Percentiles rank a stretch among this genome's conserved stretches.
phyloP scores from a whole-genome alignment of 2,329 filamentous ascomycete genomes.

The Phaeosphaeria sp. region DNA sequence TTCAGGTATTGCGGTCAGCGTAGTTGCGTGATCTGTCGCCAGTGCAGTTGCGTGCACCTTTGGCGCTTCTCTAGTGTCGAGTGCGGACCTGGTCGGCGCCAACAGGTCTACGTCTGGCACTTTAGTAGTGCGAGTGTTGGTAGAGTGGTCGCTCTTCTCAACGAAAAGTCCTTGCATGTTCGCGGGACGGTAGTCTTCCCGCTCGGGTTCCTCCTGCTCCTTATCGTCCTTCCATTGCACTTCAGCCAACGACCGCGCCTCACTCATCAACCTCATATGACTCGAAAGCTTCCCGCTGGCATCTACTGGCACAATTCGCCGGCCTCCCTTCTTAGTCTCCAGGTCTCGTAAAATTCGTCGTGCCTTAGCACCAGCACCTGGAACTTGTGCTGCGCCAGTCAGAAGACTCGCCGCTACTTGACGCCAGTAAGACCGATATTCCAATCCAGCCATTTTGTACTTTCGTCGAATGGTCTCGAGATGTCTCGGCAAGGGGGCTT shows the following conservation, averaged over 20 bases:
- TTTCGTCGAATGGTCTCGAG: neutral
- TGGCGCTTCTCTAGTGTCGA: too few species aligned
- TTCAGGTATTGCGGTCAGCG: too few species aligned
- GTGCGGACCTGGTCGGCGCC: too few species aligned
- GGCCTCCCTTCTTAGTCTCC: neutral
- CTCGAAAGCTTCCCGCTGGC: neutral
- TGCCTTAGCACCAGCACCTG: neutral
- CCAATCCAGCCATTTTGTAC: neutral
- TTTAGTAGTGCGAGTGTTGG: too few species aligned
- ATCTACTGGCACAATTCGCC: neutral
- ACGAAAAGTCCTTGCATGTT: too few species aligned
- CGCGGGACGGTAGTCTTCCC: too few species aligned
- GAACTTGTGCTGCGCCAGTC: neutral
- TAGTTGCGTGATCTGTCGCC: too few species aligned
- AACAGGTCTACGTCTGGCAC: too few species aligned
- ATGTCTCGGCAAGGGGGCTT: neutral
- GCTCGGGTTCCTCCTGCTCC: too few species aligned
- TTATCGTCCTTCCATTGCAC: too few species aligned
- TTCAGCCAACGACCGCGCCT: neutral
- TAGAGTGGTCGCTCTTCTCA: too few species aligned
- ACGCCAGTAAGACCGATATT: neutral
- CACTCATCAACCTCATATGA: neutral
- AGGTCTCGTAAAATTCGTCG: neutral
- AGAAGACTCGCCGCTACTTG: neutral
- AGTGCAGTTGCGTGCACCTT: too few species aligned